phyloP scores from a whole-genome alignment of 129 eudicot genomes.

The Escallonia rubra region DNA sequence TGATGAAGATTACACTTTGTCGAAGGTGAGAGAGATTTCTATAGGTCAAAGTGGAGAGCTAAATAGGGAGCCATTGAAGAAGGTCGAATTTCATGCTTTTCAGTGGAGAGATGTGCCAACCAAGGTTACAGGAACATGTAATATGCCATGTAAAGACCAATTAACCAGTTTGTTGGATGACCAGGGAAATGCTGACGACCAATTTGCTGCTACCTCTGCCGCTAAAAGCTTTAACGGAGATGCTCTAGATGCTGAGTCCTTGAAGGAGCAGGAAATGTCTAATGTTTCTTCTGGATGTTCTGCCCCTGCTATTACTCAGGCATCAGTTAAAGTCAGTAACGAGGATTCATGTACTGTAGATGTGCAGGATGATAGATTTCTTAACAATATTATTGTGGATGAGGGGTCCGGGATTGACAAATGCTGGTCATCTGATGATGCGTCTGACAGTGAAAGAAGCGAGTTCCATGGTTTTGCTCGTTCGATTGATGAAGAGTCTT shows the following conservation, averaged over 20 bases:
- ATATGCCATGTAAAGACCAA: conserved; percentile 26
- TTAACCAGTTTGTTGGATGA: conserved; percentile 14
- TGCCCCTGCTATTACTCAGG: conserved; percentile 53
- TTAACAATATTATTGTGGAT: conserved; percentile 37
- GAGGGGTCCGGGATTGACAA: conserved; percentile 42
- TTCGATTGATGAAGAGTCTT: conserved; percentile 15
- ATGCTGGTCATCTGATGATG: conserved; percentile 48
- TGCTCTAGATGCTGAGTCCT: conserved; percentile 26
- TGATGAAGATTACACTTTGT: conserved; percentile 19
- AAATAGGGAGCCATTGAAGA: conserved; percentile 19
- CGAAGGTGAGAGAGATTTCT: conserved; percentile 14
- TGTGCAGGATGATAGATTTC: conserved; percentile 26
- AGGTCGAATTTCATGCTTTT: conserved; percentile 30
- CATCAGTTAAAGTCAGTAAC: conserved; percentile 39
- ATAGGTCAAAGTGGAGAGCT: conserved; percentile 20
- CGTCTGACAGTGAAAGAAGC: conserved; percentile 38
- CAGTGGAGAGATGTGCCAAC: conserved; percentile 72
- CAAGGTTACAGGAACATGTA: conserved; percentile 21
- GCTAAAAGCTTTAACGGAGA: conserved; percentile 28
- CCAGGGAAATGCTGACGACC: conserved; percentile 18
- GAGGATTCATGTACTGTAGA: conserved; percentile 54
- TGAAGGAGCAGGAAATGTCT: conserved; percentile 55
- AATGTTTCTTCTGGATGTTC: conserved; percentile 61
- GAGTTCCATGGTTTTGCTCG: conserved; percentile 25
- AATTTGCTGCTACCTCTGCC: conserved; percentile 21